Conservation (phyloP, 2,329 filamentous ascomycete genomes). For the Bipolaris bicolor region DNA sequence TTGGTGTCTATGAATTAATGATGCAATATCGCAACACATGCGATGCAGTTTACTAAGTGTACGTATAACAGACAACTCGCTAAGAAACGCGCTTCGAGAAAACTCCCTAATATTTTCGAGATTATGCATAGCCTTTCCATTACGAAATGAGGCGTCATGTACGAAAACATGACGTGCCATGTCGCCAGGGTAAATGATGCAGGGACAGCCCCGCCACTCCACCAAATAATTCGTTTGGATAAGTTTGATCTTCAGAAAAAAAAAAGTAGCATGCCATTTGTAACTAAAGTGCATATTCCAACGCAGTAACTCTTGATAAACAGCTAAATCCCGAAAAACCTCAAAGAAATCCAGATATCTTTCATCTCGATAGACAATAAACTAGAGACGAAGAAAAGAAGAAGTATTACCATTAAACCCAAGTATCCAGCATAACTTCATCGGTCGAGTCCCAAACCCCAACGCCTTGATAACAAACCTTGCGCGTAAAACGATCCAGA, state of each 20-base stretch:
- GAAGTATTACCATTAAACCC: constrained; percentile 9
- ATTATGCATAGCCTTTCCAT: not conserved
- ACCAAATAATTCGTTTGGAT: not conserved
- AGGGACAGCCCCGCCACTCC: not conserved
- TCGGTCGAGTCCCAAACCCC: not conserved
- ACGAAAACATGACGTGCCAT: not conserved
- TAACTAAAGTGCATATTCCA: too few relatives aligned
- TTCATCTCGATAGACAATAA: not conserved
- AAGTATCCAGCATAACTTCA: not conserved
- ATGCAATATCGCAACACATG: not conserved
- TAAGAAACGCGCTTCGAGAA: not conserved
- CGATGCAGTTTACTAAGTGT: not conserved
- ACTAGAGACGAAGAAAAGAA: not conserved
- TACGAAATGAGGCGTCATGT: not conserved
- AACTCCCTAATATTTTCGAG: not conserved
- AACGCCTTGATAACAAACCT: not conserved
- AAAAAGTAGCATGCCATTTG: not conserved
- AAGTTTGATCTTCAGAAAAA: not conserved
- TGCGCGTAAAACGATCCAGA: constrained; percentile 3
- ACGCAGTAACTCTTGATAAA: too few relatives aligned
- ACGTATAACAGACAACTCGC: not conserved
- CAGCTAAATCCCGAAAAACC: too few relatives aligned
- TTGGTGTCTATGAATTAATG: not conserved
- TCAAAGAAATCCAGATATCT: too few relatives aligned
- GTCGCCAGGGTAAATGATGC: not conserved